Evolutionary conservation across 169 alveolate genomes (phyloP), one percentile per base, ranked within the genome.

Genomic region (Cyclospora cayetanensis): DNA sequence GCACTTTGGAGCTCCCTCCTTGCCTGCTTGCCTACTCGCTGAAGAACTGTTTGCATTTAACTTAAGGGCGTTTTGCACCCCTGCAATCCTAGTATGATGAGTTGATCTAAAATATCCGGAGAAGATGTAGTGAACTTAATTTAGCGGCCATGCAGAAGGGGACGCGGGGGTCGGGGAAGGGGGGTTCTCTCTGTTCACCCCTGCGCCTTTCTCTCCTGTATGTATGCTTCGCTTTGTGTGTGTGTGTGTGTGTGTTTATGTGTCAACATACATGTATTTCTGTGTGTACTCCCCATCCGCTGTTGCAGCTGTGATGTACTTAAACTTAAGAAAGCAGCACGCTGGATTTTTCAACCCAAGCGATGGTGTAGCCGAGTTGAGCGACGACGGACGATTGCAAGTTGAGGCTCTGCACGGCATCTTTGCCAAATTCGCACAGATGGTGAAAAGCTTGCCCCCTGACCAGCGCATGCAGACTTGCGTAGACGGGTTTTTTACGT

Each of bases 331-430:
- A 2, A 74, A 74, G n/a, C 27, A 74, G 37, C 60, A 63, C 12
- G 25, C 85, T 18, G 85, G 63, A 0, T 41, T 41, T 18, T 74
- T 74, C 42, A 74, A 46, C n/a, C 41, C 85, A 39, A 41, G 65
- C 4, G 85, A 74, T 39, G 85, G 85, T 4, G 85, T 74, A 12
- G 85, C 85, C 31, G 85, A 74, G 39, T 31, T 74, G 11, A 74
- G 65, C 15, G 85, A 74, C 52, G 85, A 74, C 31, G 85, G 85
- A 2, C 46, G 65, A 1, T n/a, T 41, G 5, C 85, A 74, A 31
- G 85, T 41, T 7, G 65, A 74, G 65, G 25, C 42, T 5, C 25
- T 74, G 31, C 60, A 46, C 4, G 63, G 37, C 11, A 3, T 74
- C 25, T 74, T 74, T 39, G 2, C 34, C 4, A 11, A 22, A 41